Base-by-base conservation (phyloP, 139 green algal species). In the Eudorina sp. region DNA sequence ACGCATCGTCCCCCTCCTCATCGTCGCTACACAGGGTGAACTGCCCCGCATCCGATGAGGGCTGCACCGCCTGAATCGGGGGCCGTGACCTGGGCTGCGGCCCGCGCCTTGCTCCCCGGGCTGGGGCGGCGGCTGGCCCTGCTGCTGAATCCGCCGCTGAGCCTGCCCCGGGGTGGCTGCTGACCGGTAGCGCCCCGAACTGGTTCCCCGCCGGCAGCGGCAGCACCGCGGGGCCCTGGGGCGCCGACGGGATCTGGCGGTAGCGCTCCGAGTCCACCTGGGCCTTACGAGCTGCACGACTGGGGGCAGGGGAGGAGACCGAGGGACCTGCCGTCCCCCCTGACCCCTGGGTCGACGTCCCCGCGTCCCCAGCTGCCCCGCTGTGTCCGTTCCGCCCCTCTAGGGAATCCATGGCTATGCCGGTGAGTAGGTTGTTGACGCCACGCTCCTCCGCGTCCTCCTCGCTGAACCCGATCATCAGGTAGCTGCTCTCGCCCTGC, bases 381-480 rank as follows among this genome's bases (percentile, higher is more conserved):
- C 9, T 72, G 62, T 34, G 19, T 31, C 27, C 38, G 62, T 3
- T 72, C 21, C 27, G 16, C 13, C 11, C 11, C 48, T 55, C 48
- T 34, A 38, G 27, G 27, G 31, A 19, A 11, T 72, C 34, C 66
- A 88, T 88, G 21, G 82, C 82, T 6, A 88, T 88, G 45, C 82
- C 66, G 1, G 81, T 88, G 46, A 41, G 13, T 9, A 88, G 82
- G 8, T 60, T 21, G 48, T 58, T 88, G 38, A 88, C 82, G 23
- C 82, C 82, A 11, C 48, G 66, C 46, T 34, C 82, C 36, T 88
- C 82, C 5, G 82, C 82, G 82, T 88, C 82, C 82, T 88, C 82
- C 66, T 88, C 82, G 82, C 34, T 88, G 82, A 88, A 88, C 31
- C 82, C 82, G 48, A 88, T 69, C 82, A 88, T 88, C 23, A 88